These are phyloP conservation scores for Musa beccarii DNA, from an alignment of 176 grass and related monocot genomes.

Conservation along the genomic window DNA sequence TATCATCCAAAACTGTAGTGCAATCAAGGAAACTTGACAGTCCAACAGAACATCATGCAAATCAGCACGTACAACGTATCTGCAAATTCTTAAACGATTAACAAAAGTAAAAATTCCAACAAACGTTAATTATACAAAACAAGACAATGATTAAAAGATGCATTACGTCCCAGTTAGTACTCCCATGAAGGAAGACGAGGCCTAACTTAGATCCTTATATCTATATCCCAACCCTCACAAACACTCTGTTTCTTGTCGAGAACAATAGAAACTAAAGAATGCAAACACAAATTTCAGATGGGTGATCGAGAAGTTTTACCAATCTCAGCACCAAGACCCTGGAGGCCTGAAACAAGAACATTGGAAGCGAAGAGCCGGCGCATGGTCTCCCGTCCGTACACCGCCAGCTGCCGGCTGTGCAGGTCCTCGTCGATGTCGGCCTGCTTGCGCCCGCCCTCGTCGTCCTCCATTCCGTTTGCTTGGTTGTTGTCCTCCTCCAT, in stretches of 20 bases:
- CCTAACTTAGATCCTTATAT: neutral
- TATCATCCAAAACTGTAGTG: no score
- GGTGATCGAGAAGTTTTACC: constrained; percentile 18
- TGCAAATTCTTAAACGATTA: neutral
- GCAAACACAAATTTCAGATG: neutral
- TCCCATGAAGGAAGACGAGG: neutral
- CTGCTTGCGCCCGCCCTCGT: constrained; percentile 17
- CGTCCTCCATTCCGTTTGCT: neutral
- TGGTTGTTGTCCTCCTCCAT: neutral
- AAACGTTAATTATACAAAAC: neutral
- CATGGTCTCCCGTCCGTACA: constrained; percentile 82
- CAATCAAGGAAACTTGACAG: no score
- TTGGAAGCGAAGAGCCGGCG: constrained; percentile 51
- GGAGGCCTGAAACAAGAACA: constrained; percentile 63
- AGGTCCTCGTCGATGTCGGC: constrained; percentile 66
- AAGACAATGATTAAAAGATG: neutral
- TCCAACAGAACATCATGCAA: no score
- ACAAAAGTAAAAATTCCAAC: neutral
- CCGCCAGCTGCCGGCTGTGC: constrained; percentile 73
- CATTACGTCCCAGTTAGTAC: neutral
- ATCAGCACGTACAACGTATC: neutral
- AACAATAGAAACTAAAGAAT: neutral
- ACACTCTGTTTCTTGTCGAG: neutral
- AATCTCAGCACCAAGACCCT: constrained; percentile 72
- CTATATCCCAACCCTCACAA: neutral